A percentile compares a stretch with the other conserved stretches of the same genome.
These are phyloP conservation scores for Podospora fimiseda DNA, from an alignment of 495 filamentous ascomycete genomes.

Conservation along the genomic window DNA sequence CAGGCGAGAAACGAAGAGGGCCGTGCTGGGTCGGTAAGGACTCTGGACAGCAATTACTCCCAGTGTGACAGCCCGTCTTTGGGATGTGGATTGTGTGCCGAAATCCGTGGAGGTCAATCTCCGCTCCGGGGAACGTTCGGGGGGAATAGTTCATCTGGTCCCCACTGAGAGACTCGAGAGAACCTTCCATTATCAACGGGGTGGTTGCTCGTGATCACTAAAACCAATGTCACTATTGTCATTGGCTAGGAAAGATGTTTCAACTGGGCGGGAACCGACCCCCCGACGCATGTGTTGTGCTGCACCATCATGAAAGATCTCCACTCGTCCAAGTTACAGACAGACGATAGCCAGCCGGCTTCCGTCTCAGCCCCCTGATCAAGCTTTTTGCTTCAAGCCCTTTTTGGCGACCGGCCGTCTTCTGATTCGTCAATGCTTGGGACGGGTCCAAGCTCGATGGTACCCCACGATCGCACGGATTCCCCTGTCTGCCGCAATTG, in stretches of 20 bases:
- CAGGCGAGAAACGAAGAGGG: background rate
- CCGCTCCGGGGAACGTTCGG: background rate
- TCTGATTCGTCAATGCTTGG: background rate
- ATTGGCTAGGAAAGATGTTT: slow-evolving; percentile 17
- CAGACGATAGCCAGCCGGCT: background rate
- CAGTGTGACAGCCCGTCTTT: too few species aligned
- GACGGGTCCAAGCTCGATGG: background rate
- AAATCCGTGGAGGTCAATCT: background rate
- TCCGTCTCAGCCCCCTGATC: background rate
- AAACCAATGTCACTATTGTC: background rate
- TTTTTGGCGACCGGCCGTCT: background rate
- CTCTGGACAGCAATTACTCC: background rate
- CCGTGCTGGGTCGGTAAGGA: background rate
- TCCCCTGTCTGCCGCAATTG: background rate
- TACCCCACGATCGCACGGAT: slow-evolving; percentile 6
- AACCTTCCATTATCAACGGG: slow-evolving; percentile 10
- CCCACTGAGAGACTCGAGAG: background rate
- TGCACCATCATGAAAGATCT: slow-evolving; percentile 16
- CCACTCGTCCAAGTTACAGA: slow-evolving; percentile 1
- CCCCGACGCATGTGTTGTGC: slow-evolving; percentile 13
- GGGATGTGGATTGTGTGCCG: background rate
- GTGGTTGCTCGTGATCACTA: background rate
- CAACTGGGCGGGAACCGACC: slow-evolving; percentile 14
- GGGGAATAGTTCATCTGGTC: background rate
- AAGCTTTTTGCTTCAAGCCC: background rate